Evolutionary conservation across 1,284 basidiomycete species (phyloP), one percentile per base, ranked within the genome.

Genomic region (Microbotryomycetes sp.): DNA sequence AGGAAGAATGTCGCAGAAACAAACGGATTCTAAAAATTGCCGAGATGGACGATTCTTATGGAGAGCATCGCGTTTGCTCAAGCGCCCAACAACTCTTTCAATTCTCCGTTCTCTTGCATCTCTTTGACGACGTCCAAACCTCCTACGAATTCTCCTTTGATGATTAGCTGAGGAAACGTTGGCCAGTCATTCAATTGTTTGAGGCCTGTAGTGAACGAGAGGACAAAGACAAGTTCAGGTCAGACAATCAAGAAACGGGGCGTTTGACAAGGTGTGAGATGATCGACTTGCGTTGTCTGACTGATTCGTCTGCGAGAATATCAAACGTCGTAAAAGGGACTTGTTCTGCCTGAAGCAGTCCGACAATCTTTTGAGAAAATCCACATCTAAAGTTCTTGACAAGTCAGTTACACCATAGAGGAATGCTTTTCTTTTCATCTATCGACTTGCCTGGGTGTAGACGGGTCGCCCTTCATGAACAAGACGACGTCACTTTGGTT

Each of bases 391-490:
- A 6, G 13, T 41, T 41, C n/a, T n/a, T n/a, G n/a, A n/a, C n/a
- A n/a, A n/a, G n/a, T n/a, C n/a, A n/a, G n/a, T n/a, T n/a, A n/a
- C n/a, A n/a, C n/a, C n/a, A n/a, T n/a, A n/a, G n/a, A n/a, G n/a
- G n/a, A n/a, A n/a, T n/a, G n/a, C n/a, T n/a, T n/a, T n/a, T n/a
- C n/a, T n/a, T n/a, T n/a, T n/a, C n/a, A n/a, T n/a, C n/a, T n/a
- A n/a, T n/a, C n/a, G 11, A 58, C 66, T 30, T 4, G 94, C 64
- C 89, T 85, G 2, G 91, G 96, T 27, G 81, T 80, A 51, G 87
- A 83, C 0, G 90, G 89, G 66, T 85, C 86, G 24, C 94, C 96
- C 78, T 98, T 98, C 93, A 98, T 98, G 82, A 98, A 97, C 60
- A 98, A 77, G 59, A 98, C 84, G 52, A 97, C 81, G 65, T 79